These are phyloP conservation scores for Cardamine occulta DNA, from an alignment of 345 rosid species.

Conservation along the genomic window DNA sequence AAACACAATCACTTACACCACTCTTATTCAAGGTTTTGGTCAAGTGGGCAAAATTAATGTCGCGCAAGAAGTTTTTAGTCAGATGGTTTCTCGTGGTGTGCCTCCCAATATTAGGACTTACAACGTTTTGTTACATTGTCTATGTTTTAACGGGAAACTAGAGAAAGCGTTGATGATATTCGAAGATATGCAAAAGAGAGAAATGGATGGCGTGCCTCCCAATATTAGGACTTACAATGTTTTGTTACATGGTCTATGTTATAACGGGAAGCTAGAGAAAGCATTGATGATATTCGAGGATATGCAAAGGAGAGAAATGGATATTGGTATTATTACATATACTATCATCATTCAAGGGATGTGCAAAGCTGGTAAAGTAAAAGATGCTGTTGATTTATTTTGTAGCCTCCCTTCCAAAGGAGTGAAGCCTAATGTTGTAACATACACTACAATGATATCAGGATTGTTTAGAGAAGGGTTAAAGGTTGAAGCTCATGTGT, in stretches of 20 bases:
- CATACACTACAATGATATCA: slow-evolving; percentile 38
- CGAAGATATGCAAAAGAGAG: slow-evolving; percentile 31
- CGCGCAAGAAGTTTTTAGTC: slow-evolving; percentile 29
- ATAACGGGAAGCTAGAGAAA: slow-evolving; percentile 31
- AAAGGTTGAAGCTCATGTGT: slow-evolving; percentile 33
- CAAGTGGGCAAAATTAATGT: slow-evolving; percentile 36
- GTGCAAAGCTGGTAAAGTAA: slow-evolving; percentile 38
- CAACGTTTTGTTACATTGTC: slow-evolving; percentile 38
- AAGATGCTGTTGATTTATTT: slow-evolving; percentile 32
- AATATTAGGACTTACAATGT: slow-evolving; percentile 36
- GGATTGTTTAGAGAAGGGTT: slow-evolving; percentile 38
- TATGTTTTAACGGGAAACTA: slow-evolving; percentile 32
- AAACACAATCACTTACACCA: slow-evolving; percentile 37
- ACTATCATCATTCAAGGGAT: slow-evolving; percentile 35
- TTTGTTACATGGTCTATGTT: slow-evolving; percentile 37
- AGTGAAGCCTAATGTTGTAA: slow-evolving; percentile 36
- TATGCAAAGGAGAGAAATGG: slow-evolving; percentile 23
- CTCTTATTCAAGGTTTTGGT: slow-evolving; percentile 35
- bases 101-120: slow-evolving; percentile 36
- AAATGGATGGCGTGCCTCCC: slow-evolving; percentile 24
- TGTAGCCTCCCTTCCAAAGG: slow-evolving; percentile 37
- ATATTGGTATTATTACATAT: slow-evolving; percentile 28
- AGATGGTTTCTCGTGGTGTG: slow-evolving; percentile 39
- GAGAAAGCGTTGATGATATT: slow-evolving; percentile 38
- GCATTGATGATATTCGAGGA: slow-evolving; percentile 32